A percentile compares a stretch with the other conserved stretches of the same genome.
phyloP scores from a whole-genome alignment of 768 basidiomycete genomes.

The Termitomyces sp. region DNA sequence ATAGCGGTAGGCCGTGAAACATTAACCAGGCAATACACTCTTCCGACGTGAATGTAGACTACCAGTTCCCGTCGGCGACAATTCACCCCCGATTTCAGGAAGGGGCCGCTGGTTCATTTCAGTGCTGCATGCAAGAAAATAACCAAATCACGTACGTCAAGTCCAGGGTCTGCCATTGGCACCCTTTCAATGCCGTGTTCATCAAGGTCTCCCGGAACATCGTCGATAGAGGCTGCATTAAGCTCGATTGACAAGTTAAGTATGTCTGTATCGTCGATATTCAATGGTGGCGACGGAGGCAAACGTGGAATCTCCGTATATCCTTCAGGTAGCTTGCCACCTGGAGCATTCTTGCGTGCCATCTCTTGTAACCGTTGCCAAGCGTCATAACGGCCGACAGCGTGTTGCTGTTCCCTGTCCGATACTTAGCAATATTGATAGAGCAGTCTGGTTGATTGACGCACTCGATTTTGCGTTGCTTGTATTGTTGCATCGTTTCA shows the following conservation, averaged over 20 bases:
- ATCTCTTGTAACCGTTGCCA: conserved; percentile 84
- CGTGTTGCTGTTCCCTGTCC: conserved; percentile 80
- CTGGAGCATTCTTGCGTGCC: conserved; percentile 64
- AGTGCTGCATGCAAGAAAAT: background rate
- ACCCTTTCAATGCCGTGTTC: conserved; percentile 83
- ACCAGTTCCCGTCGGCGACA: conserved; percentile 38
- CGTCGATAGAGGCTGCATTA: conserved; percentile 77
- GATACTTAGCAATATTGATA: background rate
- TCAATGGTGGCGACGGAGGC: conserved; percentile 72
- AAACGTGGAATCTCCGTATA: conserved; percentile 63
- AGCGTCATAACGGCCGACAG: conserved; percentile 77
- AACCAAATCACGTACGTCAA: conserved; percentile 55
- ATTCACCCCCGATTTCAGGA: conserved; percentile 60
- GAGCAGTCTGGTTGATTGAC: conserved; percentile 23
- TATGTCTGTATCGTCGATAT: conserved; percentile 81
- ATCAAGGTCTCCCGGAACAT: conserved; percentile 62
- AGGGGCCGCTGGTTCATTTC: conserved; percentile 45
- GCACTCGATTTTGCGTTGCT: conserved; percentile 78
- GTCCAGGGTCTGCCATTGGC: conserved; percentile 87
- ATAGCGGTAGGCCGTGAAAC: conserved; percentile 8
- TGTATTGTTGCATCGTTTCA: conserved; percentile 89
- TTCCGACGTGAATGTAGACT: conserved; percentile 89
- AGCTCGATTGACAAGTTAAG: conserved; percentile 87
- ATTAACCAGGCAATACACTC: conserved; percentile 84
- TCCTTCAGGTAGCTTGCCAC: conserved; percentile 65